Evolutionary conservation across 768 basidiomycete genomes (phyloP).

Genomic region (Fomitopsis pulvina): DNA sequence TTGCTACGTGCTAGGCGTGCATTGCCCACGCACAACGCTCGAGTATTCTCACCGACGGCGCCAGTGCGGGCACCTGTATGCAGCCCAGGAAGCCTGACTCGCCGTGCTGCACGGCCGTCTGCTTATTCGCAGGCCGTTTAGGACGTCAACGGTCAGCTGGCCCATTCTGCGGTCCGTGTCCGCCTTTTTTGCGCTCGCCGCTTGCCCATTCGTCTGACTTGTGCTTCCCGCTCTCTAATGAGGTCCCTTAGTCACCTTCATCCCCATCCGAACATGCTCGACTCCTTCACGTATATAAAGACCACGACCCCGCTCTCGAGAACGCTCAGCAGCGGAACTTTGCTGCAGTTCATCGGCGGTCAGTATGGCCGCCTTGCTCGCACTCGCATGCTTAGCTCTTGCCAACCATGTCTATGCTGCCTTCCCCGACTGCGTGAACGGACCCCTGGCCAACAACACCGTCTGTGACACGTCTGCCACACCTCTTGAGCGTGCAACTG

Average conservation of each 20-base stretch:
- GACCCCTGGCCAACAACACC: conserved; percentile 36
- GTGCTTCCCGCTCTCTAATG: background rate
- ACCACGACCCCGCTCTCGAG: background rate
- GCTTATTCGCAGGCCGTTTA: too few relatives aligned
- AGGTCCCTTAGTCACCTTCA: background rate
- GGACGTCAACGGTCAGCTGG: too few relatives aligned
- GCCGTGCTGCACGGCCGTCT: too few relatives aligned
- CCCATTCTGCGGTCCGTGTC: too few relatives aligned
- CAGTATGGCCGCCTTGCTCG: conserved; percentile 1
- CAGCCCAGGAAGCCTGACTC: too few relatives aligned
- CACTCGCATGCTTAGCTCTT: background rate
- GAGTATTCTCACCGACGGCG: too few relatives aligned
- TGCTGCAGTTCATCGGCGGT: background rate
- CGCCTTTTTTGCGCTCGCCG: too few relatives aligned
- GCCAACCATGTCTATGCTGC: conserved; percentile 1
- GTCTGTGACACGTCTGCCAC: conserved; percentile 43
- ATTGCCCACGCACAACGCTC: too few relatives aligned
- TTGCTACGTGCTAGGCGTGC: too few relatives aligned
- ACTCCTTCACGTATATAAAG: background rate
- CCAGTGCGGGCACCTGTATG: too few relatives aligned
- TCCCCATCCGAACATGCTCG: background rate
- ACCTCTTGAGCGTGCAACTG: conserved; percentile 40
- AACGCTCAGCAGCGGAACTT: background rate
- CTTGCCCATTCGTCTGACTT: too few relatives aligned
- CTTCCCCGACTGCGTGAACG: conserved; percentile 45